A percentile compares a stretch with the other conserved stretches of the same genome.
Conservation (phyloP, 768 basidiomycete genomes). For the Rhodosporidiobolus odoratus region DNA sequence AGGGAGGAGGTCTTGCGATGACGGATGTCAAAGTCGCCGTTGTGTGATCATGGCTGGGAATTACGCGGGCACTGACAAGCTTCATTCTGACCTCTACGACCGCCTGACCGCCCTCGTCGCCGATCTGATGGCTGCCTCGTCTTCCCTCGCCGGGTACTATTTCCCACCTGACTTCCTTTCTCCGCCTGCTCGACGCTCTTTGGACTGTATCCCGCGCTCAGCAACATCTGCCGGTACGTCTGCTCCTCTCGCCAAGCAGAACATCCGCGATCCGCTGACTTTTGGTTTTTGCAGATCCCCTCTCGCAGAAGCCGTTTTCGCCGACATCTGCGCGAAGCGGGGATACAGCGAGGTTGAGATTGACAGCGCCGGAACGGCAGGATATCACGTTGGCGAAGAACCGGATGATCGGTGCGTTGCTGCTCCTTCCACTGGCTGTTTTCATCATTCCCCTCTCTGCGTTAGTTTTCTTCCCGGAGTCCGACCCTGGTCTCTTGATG, state of each 20-base stretch:
- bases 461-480: too few relatives aligned
- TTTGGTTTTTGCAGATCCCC: not conserved
- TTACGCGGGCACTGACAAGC: too few relatives aligned
- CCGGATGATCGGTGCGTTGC: conserved; percentile 70
- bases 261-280: not conserved
- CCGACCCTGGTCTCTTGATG: too few relatives aligned
- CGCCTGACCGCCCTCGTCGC: not conserved
- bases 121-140: not conserved
- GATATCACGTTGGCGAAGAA: conserved; percentile 74
- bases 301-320: conserved; percentile 47
- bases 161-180: not conserved
- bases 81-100: too few relatives aligned
- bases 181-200: not conserved
- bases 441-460: not conserved
- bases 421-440: not conserved
- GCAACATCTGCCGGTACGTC: conserved; percentile 11
- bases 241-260: not conserved
- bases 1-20: not conserved
- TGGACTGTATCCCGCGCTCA: not conserved
- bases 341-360: conserved; percentile 13
- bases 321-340: conserved; percentile 23
- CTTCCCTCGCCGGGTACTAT: not conserved
- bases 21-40: too few relatives aligned
- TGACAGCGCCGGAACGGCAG: conserved; percentile 54
- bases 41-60: too few relatives aligned